Conservation (phyloP, 176 grass and related monocot species). For the Aegilops speltoides region DNA sequence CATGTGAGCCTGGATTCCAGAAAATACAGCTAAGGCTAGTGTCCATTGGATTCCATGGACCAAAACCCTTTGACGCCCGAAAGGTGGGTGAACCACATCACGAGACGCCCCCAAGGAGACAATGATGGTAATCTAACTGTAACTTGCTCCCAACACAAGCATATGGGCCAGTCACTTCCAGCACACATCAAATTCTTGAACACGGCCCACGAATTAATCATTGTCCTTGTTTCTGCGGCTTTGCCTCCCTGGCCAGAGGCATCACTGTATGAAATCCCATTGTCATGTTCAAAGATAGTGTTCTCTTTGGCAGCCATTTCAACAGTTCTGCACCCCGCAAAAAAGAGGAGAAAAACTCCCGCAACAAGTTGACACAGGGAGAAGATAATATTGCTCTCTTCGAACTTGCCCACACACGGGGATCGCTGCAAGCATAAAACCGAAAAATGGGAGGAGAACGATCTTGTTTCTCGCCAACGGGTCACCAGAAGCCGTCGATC, state of each 20-base stretch:
- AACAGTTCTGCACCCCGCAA: background rate
- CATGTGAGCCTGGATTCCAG: background rate
- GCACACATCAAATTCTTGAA: background rate
- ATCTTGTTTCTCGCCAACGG: no score
- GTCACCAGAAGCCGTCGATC: background rate
- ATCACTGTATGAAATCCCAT: background rate
- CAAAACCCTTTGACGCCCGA: background rate
- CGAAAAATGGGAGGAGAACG: background rate
- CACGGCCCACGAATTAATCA: background rate
- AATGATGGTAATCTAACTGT: background rate
- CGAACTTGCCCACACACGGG: background rate
- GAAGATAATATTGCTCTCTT: background rate
- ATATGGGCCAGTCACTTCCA: background rate
- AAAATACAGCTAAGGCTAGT: background rate
- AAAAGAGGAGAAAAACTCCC: background rate
- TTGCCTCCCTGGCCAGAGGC: background rate
- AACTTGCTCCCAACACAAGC: background rate
- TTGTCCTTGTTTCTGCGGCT: background rate
- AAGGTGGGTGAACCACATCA: conserved; percentile 12
- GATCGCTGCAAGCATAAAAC: background rate
- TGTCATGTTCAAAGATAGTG: background rate
- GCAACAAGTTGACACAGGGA: background rate
- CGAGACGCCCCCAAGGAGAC: background rate
- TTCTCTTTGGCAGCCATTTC: background rate
- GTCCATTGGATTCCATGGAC: background rate